Base-by-base conservation (phyloP, 371 early-diverging fungal species). In the Mortierella sp. region DNA sequence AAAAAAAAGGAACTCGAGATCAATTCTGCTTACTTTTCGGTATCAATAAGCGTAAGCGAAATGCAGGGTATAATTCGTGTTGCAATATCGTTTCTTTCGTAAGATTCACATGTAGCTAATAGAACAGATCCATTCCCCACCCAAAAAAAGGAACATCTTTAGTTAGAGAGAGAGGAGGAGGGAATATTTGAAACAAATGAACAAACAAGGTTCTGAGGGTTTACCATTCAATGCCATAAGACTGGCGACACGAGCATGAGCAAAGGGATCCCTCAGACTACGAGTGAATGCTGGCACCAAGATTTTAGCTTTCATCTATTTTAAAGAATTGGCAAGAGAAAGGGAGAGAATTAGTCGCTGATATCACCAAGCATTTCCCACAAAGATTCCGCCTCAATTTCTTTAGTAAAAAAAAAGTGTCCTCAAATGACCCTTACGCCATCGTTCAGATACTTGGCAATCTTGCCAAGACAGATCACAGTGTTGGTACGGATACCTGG, bases 401-500 rank as follows among this genome's bases (percentile, higher is more conserved):
- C n/a, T n/a, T n/a, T n/a, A n/a, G n/a, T n/a, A 37, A 12, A 18
- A 45, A 4, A 46, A 46, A 37, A 25, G 15, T 21, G 53, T n/a
- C 18, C 52, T 16, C 30, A 15, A 23, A 15, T 12, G 23, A 43
- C 23, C 83, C 87, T 82, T 86, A 93, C 94, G 21, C 84, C 68
- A 15, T 93, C 93, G 64, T 81, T 91, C 19, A 96, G 80, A 67
- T 90, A 61, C 30, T 90, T 90, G 59, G 92, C 89, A 52, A 97
- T 88, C 75, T 97, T 97, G 16, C 97, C 97, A 11, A 98, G 75
- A 72, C 97, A 97, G 48, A 98, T 94, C 11, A 95, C 92, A 15
- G 97, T 92, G 70, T 98, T 98, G 66, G 99, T 95, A 44, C 99
- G 87, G 71, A 98, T 98, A 1, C 97, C 97, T 0, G 99, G 97